Conservation (phyloP, 2,329 filamentous ascomycete genomes). For the Sporothrix phasma region DNA sequence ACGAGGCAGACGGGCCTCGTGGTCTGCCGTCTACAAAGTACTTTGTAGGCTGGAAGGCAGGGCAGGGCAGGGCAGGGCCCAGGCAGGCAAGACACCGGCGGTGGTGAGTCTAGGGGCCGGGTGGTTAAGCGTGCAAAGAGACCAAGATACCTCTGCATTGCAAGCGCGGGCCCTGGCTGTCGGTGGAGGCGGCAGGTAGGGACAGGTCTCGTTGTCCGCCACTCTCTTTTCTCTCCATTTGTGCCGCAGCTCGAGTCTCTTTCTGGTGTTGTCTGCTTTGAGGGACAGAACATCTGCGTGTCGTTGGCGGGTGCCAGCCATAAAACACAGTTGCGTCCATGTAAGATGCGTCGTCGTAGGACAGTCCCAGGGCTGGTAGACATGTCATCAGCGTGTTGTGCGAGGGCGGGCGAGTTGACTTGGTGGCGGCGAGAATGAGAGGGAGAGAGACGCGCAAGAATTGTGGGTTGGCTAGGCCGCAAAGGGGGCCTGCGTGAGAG, state of each 20-base stretch:
- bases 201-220: neutral
- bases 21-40: neutral
- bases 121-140: neutral
- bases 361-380: neutral
- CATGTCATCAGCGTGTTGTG: neutral
- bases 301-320: neutral
- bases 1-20: slow-evolving; percentile 8
- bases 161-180: neutral
- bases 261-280: neutral
- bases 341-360: neutral
- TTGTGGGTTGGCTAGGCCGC: neutral
- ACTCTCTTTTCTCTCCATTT: neutral
- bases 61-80: neutral
- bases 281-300: neutral
- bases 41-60: too few species aligned
- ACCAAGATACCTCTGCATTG: neutral
- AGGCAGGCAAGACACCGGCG: neutral
- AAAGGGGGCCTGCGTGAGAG: neutral
- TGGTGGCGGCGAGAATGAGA: neutral
- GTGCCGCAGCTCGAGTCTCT: too few species aligned
- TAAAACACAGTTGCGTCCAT: neutral
- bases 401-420: neutral
- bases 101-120: neutral
- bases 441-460: neutral
- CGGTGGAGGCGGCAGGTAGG: neutral